Evolutionary conservation across 1,284 basidiomycete genomes (phyloP), one percentile per base, ranked within the genome.

Genomic region (Sphaerobolus stellatus): DNA sequence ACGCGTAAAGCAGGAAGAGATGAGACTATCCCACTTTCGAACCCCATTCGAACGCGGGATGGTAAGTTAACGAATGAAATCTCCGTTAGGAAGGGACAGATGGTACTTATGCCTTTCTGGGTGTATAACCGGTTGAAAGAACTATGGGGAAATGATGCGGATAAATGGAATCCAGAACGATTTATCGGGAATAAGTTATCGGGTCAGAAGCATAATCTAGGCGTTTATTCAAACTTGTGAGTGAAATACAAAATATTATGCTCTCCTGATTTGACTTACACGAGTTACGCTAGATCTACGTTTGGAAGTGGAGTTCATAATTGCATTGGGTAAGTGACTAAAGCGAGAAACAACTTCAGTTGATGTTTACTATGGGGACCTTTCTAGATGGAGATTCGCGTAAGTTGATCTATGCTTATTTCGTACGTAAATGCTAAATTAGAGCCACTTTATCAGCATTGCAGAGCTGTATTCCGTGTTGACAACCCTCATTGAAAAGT

Each of bases 201-300:
- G 56, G 74, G 72, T 63, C 74, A 72, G 57, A 71, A 72, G 14
- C 72, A 74, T 5, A 72, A 69, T 4, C 60, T 80, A 8, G 79
- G 81, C 9, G 76, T 82, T 4, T 80, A 78, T 61, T 75, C 75
- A 3, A 80, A 81, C 64, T 57, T 80, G 75, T 80, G 63, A 57
- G 70, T 61, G 28, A 14, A 24, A 22, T n/a, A 14, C 22, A 24
- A 9, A 28, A 29, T 18, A 40, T 13, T 22, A 14, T 5, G 18
- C 6, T 18, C 9, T 18, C n/a, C 28, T 11, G 22, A 14, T 43
- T 13, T 25, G 20, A 11, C 11, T 8, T 33, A 3, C 40, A 13
- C 22, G 22, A n/a, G 22, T 5, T 30, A 5, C 34, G 28, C n/a
- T 44, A 78, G 76, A 50, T 63, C 79, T 47, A 75, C 77, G 8